phyloP scores from a whole-genome alignment of 768 basidiomycete genomes.

The Ephemerocybe angulata region DNA sequence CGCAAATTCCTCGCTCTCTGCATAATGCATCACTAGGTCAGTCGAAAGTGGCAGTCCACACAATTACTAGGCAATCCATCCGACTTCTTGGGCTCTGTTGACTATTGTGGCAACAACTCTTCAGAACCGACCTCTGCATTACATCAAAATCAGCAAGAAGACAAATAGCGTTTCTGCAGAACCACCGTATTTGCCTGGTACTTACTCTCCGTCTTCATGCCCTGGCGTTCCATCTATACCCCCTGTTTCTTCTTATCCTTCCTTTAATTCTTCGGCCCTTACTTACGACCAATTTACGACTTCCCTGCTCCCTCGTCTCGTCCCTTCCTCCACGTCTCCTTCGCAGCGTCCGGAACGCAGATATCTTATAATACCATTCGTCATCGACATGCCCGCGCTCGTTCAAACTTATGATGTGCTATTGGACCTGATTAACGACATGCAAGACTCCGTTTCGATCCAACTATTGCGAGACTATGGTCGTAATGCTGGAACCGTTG shows the following conservation, averaged over 20 bases:
- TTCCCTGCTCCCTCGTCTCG: slow-evolving; percentile 15
- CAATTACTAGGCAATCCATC: background rate
- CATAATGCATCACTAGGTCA: slow-evolving; percentile 4
- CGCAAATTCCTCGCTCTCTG: background rate
- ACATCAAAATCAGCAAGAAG: slow-evolving; percentile 7
- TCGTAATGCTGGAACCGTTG: slow-evolving; percentile 46
- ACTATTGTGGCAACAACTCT: slow-evolving; percentile 3
- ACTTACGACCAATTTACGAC: slow-evolving; percentile 2
- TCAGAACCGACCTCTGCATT: slow-evolving; percentile 1
- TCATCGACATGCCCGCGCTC: slow-evolving; percentile 58
- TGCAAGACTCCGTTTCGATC: slow-evolving; percentile 57
- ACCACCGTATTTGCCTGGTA: background rate
- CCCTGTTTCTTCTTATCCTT: slow-evolving; percentile 3
- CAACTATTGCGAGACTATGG: slow-evolving; percentile 67
- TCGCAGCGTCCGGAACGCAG: slow-evolving; percentile 33
- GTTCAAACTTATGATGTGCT: slow-evolving; percentile 61
- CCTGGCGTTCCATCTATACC: slow-evolving; percentile 4
- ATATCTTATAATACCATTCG: slow-evolving; percentile 9
- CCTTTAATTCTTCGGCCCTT: slow-evolving; percentile 9
- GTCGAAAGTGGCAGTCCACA: background rate
- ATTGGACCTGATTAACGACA: slow-evolving; percentile 69
- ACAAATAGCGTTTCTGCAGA: slow-evolving; percentile 4
- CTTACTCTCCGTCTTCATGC: slow-evolving; percentile 7
- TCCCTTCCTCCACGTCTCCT: slow-evolving; percentile 7
- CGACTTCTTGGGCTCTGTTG: slow-evolving; percentile 1